Percentiles rank a stretch among this genome's conserved stretches.
phyloP scores from a whole-genome alignment of 768 basidiomycete genomes.

The Leccinum arenicola region DNA sequence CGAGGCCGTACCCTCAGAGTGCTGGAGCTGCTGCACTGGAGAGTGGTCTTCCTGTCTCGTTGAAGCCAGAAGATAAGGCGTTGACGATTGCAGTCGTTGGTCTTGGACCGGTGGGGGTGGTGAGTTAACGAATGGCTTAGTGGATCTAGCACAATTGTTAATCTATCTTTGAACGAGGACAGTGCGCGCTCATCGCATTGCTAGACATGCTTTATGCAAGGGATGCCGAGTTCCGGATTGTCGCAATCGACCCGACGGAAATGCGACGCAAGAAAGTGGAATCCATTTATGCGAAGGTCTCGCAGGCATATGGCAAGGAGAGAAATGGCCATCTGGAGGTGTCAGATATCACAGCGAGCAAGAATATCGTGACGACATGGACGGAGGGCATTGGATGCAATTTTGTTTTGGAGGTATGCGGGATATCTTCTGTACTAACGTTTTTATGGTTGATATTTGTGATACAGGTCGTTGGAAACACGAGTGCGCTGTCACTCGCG shows the following conservation, averaged over 20 bases:
- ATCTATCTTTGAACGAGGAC: background rate
- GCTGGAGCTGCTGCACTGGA: conserved; percentile 9
- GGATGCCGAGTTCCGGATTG: conserved; percentile 48
- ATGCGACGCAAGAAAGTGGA: conserved; percentile 57
- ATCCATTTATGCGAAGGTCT: conserved; percentile 53
- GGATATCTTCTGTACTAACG: background rate
- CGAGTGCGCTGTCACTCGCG: conserved; percentile 58
- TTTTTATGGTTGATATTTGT: background rate
- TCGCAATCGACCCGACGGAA: conserved; percentile 63
- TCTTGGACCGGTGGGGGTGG: conserved; percentile 76
- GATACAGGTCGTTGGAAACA: conserved; percentile 65
- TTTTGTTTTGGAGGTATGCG: conserved; percentile 61
- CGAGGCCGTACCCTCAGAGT: conserved; percentile 54
- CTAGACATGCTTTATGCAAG: conserved; percentile 55
- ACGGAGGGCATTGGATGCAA: conserved; percentile 61
- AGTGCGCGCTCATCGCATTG: conserved; percentile 63
- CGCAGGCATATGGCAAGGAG: conserved; percentile 33
- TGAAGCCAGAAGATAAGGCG: conserved; percentile 46
- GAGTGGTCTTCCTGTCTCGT: conserved; percentile 13
- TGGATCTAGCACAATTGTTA: background rate
- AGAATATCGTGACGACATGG: conserved; percentile 46
- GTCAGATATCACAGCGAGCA: conserved; percentile 50
- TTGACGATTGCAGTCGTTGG: conserved; percentile 69
- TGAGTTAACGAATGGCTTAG: conserved; percentile 23
- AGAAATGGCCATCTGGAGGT: conserved; percentile 46